These are phyloP conservation scores for Fusarium secorum DNA, from an alignment of 2,329 filamentous ascomycete species.

Conservation along the genomic window DNA sequence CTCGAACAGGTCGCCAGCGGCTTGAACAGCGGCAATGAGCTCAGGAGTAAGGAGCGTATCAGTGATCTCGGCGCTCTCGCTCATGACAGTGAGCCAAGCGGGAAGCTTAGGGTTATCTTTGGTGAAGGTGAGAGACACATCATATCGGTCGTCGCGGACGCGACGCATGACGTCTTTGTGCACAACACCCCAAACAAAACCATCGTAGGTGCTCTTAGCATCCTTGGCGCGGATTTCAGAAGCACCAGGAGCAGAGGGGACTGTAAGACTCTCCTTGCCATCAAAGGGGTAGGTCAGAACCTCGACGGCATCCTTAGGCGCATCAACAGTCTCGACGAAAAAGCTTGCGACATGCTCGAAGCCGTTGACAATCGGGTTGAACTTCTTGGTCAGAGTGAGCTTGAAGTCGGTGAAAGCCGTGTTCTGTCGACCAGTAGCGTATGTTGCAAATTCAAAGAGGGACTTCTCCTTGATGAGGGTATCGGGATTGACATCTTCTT, in stretches of 20 bases:
- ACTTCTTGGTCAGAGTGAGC: conserved; percentile 82
- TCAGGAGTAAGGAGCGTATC: conserved; percentile 88
- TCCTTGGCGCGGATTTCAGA: conserved; percentile 62
- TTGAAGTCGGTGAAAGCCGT: conserved; percentile 89
- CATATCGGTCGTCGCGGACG: conserved; percentile 91
- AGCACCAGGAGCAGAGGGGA: conserved; percentile 70
- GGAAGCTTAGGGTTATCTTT: conserved; percentile 94
- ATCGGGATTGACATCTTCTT: conserved; percentile 48
- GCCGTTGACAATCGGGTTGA: conserved; percentile 73
- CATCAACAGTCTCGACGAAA: conserved; percentile 78
- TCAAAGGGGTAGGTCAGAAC: conserved; percentile 88
- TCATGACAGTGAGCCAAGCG: conserved; percentile 92
- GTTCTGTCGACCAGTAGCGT: conserved; percentile 92
- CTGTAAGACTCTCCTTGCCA: conserved; percentile 82
- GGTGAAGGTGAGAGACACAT: conserved; percentile 89
- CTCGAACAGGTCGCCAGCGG: conserved; percentile 81
- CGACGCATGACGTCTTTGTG: conserved; percentile 94
- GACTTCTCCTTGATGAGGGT: conserved; percentile 82
- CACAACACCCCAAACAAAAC: conserved; percentile 93
- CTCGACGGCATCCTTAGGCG: conserved; percentile 77
- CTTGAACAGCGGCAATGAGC: conserved; percentile 78
- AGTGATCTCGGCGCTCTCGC: conserved; percentile 93
- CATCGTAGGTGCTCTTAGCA: conserved; percentile 77
- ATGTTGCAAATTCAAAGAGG: conserved; percentile 84
- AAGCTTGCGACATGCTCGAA: conserved; percentile 75